Percentiles rank a stretch among this genome's conserved stretches.
Evolutionary conservation across 1,284 basidiomycete species (phyloP).

Genomic region (Inonotus obliquus): DNA sequence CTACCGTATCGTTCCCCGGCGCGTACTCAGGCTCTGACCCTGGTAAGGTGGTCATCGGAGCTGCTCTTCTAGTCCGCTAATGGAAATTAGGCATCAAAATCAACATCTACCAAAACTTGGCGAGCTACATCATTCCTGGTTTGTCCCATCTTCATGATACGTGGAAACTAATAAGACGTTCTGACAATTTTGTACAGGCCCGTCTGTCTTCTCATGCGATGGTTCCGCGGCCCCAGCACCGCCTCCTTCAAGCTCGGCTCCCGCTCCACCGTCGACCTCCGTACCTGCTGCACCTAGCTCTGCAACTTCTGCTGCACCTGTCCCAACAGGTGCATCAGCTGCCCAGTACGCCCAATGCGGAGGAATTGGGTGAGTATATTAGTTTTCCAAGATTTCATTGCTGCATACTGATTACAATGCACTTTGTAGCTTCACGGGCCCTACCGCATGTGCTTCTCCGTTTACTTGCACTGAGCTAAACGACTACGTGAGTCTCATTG

Average conservation of each 20-base stretch:
- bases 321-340: not conserved
- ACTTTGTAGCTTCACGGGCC: constrained; percentile 13
- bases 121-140: constrained; percentile 16
- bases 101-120: constrained; percentile 16
- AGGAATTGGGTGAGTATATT: constrained; percentile 8
- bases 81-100: constrained; percentile 12
- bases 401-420: not conserved
- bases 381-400: not conserved
- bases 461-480: constrained; percentile 14
- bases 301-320: not conserved
- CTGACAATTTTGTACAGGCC: constrained; percentile 1
- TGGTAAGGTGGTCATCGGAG: not conserved
- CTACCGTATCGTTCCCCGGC: constrained; percentile 48
- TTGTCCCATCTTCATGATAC: not conserved
- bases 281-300: not conserved
- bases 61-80: not conserved
- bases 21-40: constrained; percentile 21
- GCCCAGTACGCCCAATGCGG: constrained; percentile 19
- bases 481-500: constrained; percentile 9
- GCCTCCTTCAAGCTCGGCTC: not conserved
- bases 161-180: not conserved
- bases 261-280: not conserved
- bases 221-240: not conserved
- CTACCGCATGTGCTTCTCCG: constrained; percentile 12
- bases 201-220: constrained; percentile 14